Conservation (phyloP, 2,329 filamentous ascomycete genomes). For the Apiospora saccharicola region DNA sequence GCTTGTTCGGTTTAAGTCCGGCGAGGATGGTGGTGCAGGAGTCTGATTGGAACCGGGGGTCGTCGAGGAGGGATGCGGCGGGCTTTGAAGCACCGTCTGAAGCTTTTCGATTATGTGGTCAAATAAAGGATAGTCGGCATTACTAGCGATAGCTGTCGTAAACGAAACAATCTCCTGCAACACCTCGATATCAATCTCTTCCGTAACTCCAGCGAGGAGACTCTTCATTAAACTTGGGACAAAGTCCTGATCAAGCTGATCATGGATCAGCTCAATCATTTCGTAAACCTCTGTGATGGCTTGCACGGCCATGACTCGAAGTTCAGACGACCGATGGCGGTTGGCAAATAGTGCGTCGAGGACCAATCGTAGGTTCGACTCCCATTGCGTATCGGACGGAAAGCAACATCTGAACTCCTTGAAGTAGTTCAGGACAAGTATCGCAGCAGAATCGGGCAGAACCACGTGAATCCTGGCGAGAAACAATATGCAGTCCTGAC, state of each 20-base stretch:
- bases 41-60: slow-evolving; percentile 38
- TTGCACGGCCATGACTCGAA: slow-evolving; percentile 69
- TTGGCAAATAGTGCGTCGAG: slow-evolving; percentile 71
- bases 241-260: slow-evolving; percentile 64
- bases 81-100: slow-evolving; percentile 56
- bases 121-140: slow-evolving; percentile 66
- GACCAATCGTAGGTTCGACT: slow-evolving; percentile 67
- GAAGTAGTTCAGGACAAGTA: slow-evolving; percentile 71
- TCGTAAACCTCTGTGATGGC: slow-evolving; percentile 67
- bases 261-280: slow-evolving; percentile 64
- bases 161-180: slow-evolving; percentile 71
- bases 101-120: slow-evolving; percentile 63
- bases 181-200: slow-evolving; percentile 71
- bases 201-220: slow-evolving; percentile 66
- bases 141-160: slow-evolving; percentile 69
- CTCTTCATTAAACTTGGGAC: slow-evolving; percentile 66
- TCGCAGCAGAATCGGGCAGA: slow-evolving; percentile 70
- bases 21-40: slow-evolving; percentile 34
- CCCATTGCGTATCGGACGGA: slow-evolving; percentile 74
- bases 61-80: slow-evolving; percentile 54
- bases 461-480: slow-evolving; percentile 68
- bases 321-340: slow-evolving; percentile 63
- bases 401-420: slow-evolving; percentile 74
- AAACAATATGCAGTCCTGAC: slow-evolving; percentile 71
- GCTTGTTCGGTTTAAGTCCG: slow-evolving; percentile 39